Conservation (phyloP, 2,329 filamentous ascomycete species). For the Epichloe amarillans region DNA sequence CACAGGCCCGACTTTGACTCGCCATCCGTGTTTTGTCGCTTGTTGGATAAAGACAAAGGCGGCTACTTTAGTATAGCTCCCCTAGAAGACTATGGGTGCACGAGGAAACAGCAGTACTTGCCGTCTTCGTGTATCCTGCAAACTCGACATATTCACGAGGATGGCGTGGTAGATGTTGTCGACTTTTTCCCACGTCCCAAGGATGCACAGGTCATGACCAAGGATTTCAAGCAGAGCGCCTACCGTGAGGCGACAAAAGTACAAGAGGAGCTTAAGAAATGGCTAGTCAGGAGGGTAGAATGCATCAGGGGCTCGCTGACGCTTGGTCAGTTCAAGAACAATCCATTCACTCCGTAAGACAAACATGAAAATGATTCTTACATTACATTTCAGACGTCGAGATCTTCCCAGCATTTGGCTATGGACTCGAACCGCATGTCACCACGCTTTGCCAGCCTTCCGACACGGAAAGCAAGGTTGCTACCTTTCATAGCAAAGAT, state of each 20-base stretch:
- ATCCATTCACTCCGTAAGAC: not conserved
- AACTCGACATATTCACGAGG: conserved; percentile 64
- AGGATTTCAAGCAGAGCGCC: conserved; percentile 33
- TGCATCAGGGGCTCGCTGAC: conserved; percentile 56
- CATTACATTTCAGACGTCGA: conserved; percentile 39
- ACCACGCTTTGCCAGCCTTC: conserved; percentile 39
- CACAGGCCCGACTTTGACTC: conserved; percentile 65
- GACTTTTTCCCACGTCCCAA: conserved; percentile 66
- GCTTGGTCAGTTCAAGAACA: conserved; percentile 29
- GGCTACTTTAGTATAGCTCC: conserved; percentile 59
- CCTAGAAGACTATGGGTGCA: conserved; percentile 37
- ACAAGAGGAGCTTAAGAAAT: conserved; percentile 52
- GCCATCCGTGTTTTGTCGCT: conserved; percentile 59
- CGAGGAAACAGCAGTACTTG: conserved; percentile 66
- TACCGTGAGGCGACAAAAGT: conserved; percentile 41
- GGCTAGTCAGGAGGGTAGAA: conserved; percentile 58
- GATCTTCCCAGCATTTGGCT: conserved; percentile 60
- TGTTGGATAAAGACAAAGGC: conserved; percentile 62
- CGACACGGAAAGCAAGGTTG: conserved; percentile 38
- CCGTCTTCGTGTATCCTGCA: conserved; percentile 64
- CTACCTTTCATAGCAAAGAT: conserved; percentile 46
- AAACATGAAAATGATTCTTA: not conserved
- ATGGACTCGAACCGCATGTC: conserved; percentile 49
- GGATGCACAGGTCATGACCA: conserved; percentile 37
- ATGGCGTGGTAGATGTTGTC: conserved; percentile 58